Evolutionary conservation across 139 green algal genomes (phyloP).

Genomic region (Raphidocelis subcapitata): DNA sequence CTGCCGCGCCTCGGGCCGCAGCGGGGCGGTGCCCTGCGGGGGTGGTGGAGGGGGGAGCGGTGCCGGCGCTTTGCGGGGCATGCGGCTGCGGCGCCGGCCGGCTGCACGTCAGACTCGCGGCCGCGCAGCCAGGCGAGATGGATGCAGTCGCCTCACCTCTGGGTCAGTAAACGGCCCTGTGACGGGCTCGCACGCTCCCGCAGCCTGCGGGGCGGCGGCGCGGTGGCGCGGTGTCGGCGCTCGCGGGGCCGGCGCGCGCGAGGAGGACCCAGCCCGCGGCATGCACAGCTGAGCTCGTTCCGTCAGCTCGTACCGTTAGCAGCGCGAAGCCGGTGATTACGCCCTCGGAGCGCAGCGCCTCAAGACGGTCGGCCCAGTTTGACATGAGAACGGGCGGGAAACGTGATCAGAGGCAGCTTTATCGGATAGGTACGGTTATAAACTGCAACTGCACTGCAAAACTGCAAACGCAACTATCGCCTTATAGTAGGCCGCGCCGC

Average conservation of each 20-base stretch:
- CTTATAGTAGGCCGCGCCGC: too few species aligned
- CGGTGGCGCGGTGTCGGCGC: neutral
- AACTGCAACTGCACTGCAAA: neutral
- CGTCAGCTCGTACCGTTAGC: constrained; percentile 22
- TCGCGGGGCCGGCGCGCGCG: neutral
- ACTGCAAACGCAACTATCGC: neutral
- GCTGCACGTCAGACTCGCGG: too few species aligned
- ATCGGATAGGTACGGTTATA: neutral
- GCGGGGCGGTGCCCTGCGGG: too few species aligned
- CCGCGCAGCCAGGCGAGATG: too few species aligned
- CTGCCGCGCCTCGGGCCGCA: neutral
- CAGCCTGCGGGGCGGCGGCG: neutral
- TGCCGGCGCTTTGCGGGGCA: neutral
- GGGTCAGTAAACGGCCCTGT: too few species aligned
- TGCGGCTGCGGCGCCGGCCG: neutral
- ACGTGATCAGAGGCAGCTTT: neutral
- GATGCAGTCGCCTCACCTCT: too few species aligned
- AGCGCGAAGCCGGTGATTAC: constrained; percentile 21
- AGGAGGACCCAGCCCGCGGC: neutral
- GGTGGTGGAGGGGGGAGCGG: neutral
- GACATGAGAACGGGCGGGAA: neutral
- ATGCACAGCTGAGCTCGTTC: too few species aligned
- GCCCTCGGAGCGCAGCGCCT: neutral
- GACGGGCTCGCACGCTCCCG: neutral
- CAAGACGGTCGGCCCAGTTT: neutral